These are phyloP conservation scores for Sesbania bispinosa DNA, from an alignment of 306 rosid species.

Conservation along the genomic window DNA sequence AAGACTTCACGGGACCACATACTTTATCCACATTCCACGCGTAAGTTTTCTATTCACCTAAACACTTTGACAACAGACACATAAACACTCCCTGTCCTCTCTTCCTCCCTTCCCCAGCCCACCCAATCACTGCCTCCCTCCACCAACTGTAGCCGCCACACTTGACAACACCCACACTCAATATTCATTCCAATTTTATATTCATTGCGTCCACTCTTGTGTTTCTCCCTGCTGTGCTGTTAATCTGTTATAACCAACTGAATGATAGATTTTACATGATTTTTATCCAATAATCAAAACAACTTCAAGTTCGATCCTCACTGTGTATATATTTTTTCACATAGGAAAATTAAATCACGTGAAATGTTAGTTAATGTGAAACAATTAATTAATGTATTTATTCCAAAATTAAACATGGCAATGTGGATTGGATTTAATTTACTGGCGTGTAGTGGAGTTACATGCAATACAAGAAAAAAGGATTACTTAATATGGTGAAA, in stretches of 20 bases:
- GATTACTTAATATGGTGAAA: conserved; percentile 25
- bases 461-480: background rate
- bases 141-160: conserved; percentile 46
- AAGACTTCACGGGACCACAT: conserved; percentile 46
- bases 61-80: background rate
- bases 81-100: background rate
- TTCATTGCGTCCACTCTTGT: background rate
- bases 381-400: no score
- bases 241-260: no score
- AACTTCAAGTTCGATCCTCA: no score
- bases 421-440: no score
- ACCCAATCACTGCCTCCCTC: conserved; percentile 28
- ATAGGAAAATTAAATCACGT: no score
- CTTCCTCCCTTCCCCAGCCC: conserved; percentile 7
- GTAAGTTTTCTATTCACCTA: conserved; percentile 5
- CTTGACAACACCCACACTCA: conserved; percentile 19
- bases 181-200: background rate
- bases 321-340: no score
- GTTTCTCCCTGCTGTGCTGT: no score
- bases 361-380: no score
- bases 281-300: no score
- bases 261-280: no score
- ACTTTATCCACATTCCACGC: conserved; percentile 43
- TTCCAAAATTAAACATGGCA: no score
- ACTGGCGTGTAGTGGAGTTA: background rate